Conservation (phyloP, 2,329 filamentous ascomycete genomes). For the Botrytis tulipae region DNA sequence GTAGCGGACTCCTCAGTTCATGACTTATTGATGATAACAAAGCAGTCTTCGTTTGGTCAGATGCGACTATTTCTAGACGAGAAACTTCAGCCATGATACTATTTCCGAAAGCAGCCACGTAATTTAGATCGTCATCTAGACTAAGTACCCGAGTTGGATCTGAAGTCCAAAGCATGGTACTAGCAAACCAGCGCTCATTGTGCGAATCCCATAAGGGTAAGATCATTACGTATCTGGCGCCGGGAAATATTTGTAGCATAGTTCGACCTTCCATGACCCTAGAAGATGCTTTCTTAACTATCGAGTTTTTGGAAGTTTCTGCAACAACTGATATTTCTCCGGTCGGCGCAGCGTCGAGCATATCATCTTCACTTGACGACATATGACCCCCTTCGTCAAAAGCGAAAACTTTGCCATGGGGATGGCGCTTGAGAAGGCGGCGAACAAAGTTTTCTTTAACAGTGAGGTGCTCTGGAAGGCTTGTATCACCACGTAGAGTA, state of each 20-base stretch:
- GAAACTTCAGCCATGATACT: constrained; percentile 54
- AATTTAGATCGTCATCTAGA: constrained; percentile 40
- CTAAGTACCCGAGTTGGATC: constrained; percentile 40
- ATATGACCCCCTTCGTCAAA: constrained; percentile 31
- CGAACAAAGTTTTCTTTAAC: constrained; percentile 18
- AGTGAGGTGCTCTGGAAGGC: constrained; percentile 25
- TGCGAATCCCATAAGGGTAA: constrained; percentile 49
- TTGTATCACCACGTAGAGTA: constrained; percentile 12
- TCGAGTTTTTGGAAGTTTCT: neutral
- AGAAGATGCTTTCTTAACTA: neutral
- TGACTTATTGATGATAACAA: constrained; percentile 59
- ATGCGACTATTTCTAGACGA: constrained; percentile 49
- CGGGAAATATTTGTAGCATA: constrained; percentile 37
- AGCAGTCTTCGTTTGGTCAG: constrained; percentile 51
- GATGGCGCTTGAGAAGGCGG: constrained; percentile 27
- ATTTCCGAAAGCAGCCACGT: constrained; percentile 45
- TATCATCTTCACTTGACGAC: constrained; percentile 16
- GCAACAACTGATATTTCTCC: neutral
- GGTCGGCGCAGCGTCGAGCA: neutral
- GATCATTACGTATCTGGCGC: constrained; percentile 46
- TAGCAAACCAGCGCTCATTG: constrained; percentile 46
- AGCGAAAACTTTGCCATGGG: constrained; percentile 33
- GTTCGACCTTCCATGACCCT: constrained; percentile 12
- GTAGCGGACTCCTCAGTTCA: constrained; percentile 54
- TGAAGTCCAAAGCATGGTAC: constrained; percentile 48